Percentiles rank a stretch among this genome's conserved stretches.
These are phyloP conservation scores for Backusella liffmaniae DNA, from an alignment of 192 early-diverging fungal species.

Conservation along the genomic window DNA sequence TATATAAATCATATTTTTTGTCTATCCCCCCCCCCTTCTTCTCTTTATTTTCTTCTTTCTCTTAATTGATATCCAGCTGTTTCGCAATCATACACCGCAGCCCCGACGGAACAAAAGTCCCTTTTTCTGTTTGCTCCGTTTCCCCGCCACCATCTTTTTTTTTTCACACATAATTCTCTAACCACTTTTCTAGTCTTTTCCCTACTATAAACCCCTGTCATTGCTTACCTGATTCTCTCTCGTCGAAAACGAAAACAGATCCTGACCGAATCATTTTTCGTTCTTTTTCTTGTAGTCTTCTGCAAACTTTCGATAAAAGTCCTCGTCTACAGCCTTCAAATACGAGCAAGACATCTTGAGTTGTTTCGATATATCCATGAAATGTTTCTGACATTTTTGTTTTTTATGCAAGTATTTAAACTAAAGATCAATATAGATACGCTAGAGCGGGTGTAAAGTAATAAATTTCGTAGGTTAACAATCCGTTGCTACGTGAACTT, in stretches of 20 bases:
- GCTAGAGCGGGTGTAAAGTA: neutral
- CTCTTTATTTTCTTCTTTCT: neutral
- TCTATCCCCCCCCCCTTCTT: neutral
- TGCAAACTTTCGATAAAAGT: conserved; percentile 62
- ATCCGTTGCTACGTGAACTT: neutral
- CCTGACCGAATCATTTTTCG: conserved; percentile 70
- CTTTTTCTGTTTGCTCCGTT: conserved; percentile 9
- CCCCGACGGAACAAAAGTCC: neutral
- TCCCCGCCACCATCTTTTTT: neutral
- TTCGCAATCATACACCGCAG: conserved; percentile 6
- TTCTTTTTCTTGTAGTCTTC: conserved; percentile 74
- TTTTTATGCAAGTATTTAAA: neutral
- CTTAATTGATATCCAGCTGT: conserved; percentile 1
- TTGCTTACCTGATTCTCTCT: conserved; percentile 61
- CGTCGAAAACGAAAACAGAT: conserved; percentile 85
- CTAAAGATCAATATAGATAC: neutral
- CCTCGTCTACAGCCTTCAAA: conserved; percentile 77
- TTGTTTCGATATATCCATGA: conserved; percentile 69
- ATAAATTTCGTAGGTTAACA: neutral
- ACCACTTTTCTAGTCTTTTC: conserved; percentile 1
- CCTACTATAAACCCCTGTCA: conserved; percentile 7
- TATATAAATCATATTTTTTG: neutral
- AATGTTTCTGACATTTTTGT: conserved; percentile 47
- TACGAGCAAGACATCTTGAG: conserved; percentile 74
- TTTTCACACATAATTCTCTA: neutral